Conservation (phyloP, 2,329 filamentous ascomycete species). For the Pseudogymnoascus sp. region DNA sequence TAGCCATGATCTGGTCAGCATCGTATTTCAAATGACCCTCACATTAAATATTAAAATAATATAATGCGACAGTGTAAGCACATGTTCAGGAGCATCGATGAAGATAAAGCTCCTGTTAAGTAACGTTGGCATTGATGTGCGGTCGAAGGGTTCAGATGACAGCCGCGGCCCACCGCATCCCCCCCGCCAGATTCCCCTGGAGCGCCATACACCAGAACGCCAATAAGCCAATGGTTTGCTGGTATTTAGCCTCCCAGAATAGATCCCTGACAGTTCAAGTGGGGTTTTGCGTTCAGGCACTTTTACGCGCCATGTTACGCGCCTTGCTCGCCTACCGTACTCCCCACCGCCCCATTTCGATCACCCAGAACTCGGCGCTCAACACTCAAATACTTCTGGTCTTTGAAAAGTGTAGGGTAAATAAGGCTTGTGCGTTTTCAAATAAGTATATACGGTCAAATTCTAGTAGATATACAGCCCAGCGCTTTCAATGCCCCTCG, state of each 20-base stretch:
- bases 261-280: too few species aligned
- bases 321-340: background rate
- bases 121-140: background rate
- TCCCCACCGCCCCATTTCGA: background rate
- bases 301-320: background rate
- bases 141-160: background rate
- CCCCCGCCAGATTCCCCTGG: too few species aligned
- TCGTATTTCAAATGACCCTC: constrained; percentile 10
- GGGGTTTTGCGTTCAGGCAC: too few species aligned
- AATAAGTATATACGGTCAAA: too few species aligned
- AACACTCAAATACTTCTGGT: too few species aligned
- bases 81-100: background rate
- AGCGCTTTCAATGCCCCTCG: too few species aligned
- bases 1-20: constrained; percentile 13
- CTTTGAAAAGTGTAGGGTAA: too few species aligned
- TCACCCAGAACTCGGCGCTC: too few species aligned
- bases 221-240: background rate
- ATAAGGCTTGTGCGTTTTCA: too few species aligned
- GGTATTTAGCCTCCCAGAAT: too few species aligned
- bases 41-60: background rate
- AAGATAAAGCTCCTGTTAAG: too few species aligned
- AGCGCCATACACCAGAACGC: background rate
- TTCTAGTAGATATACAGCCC: too few species aligned
- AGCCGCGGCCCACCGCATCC: background rate
- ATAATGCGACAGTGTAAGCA: background rate